A percentile compares a stretch with the other conserved stretches of the same genome.
Evolutionary conservation across 2,329 filamentous ascomycete genomes (phyloP).

Genomic region (Phialophora verrucosa): DNA sequence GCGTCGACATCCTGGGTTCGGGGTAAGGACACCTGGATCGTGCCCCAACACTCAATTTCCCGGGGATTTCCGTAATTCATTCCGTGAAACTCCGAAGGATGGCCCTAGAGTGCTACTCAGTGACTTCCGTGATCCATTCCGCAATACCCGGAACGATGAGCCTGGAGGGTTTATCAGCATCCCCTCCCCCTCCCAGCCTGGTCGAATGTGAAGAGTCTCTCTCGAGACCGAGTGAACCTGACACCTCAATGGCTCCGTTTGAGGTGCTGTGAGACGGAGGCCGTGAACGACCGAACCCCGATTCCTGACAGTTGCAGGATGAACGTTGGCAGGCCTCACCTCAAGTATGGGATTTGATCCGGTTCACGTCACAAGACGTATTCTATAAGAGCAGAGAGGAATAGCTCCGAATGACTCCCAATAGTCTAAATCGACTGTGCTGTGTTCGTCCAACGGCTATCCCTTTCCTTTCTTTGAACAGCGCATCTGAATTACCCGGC

Average conservation of each 20-base stretch:
- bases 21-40: neutral
- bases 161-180: neutral
- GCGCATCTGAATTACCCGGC: neutral
- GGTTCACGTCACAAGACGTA: neutral
- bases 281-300: neutral
- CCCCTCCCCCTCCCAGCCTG: neutral
- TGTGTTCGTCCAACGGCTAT: neutral
- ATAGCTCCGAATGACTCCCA: neutral
- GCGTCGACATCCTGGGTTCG: neutral
- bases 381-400: conserved; percentile 9
- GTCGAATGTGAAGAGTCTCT: neutral
- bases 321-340: neutral
- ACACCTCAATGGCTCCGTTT: neutral
- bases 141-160: too few relatives aligned
- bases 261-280: neutral
- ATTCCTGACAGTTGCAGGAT: conserved; percentile 2
- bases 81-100: conserved; percentile 1
- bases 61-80: neutral
- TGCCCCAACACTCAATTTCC: neutral
- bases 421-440: neutral
- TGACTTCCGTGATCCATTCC: neutral
- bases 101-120: neutral
- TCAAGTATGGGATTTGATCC: neutral
- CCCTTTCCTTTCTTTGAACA: conserved; percentile 1
- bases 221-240: neutral